Evolutionary conservation across 345 rosid species (phyloP).

Genomic region (Bruguiera gymnorhiza): DNA sequence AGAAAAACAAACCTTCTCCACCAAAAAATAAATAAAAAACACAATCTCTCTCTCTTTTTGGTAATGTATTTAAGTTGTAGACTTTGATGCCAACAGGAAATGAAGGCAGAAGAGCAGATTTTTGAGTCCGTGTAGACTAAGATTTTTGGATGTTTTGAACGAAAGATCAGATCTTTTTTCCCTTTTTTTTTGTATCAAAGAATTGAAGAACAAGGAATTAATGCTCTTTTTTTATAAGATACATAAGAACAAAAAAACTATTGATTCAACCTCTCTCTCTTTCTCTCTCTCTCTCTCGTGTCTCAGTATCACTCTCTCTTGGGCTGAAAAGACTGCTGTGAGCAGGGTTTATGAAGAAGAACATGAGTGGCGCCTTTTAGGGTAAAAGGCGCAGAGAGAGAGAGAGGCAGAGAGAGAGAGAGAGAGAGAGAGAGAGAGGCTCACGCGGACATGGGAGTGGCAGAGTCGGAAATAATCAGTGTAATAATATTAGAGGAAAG

Average conservation of each 20-base stretch:
- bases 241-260: conserved; percentile 17
- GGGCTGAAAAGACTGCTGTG: conserved; percentile 34
- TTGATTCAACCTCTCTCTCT: conserved; percentile 10
- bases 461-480: background rate
- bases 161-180: background rate
- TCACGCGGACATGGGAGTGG: conserved; percentile 9
- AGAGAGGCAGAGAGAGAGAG: conserved; percentile 1
- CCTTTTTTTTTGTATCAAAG: conserved; percentile 17
- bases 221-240: background rate
- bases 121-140: conserved; percentile 1
- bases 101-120: conserved; percentile 4
- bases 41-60: conserved; percentile 1
- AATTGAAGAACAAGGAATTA: conserved; percentile 30
- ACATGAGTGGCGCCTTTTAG: conserved; percentile 36
- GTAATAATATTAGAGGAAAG: background rate
- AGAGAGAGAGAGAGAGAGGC: conserved; percentile 2
- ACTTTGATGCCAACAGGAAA: conserved; percentile 13
- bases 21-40: background rate
- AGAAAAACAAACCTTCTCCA: background rate
- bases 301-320: background rate
- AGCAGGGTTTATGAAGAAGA: conserved; percentile 45
- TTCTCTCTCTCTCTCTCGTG: conserved; percentile 22
- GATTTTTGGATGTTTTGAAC: background rate
- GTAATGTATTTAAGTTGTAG: conserved; percentile 5
- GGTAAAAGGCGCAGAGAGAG: conserved; percentile 27